Base-by-base conservation (phyloP, 768 basidiomycete species). In the Termitomyces sp. region DNA sequence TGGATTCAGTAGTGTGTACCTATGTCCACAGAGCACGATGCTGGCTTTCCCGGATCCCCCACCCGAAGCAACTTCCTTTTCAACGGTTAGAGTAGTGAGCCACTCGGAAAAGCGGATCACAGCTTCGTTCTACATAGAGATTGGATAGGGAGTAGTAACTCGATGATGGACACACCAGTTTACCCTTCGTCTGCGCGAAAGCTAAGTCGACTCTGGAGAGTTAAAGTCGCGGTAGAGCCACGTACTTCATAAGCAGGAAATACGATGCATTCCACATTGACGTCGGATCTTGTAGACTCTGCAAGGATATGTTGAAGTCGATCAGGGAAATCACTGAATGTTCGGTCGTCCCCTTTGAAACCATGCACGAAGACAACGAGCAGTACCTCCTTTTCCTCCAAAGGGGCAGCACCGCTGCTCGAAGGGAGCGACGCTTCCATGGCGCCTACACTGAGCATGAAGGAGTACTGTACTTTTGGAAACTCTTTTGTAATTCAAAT, bases 221-320 rank as follows among this genome's bases (percentile, higher is more conserved):
- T 43, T 50, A 10, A 41, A 24, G 26, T 40, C n/a, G 41, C 53
- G 35, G 45, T 46, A 10, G 28, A 26, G 36, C 10, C 18, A 57
- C 76, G 58, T 62, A 90, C 91, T 79, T 97, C 90, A 63, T 96
- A 98, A 2, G 85, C 86, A 24, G 94, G 94, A 66, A 96, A 97
- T 14, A 92, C 76, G n/a, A 87, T 71, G 59, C 82, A 88, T 68
- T 95, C 90, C 10, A 90, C 84, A 33, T 66, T 66, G 5, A 83
- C 71, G 40, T 81, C 73, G 3, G 40, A 41, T 3, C 74, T 68
- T 26, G 90, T 74, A 0, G 84, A 87, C 65, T 89, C 82, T 7
- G 84, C 74, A 5, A 96, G 76, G 44, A 93, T 71, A 66, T 96
- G 91, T 58, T 84, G 82, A 30, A 98, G 74, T 52, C 92, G 78